These are phyloP conservation scores for Apophysomyces sp. DNA, from an alignment of 371 early-diverging fungal species.

Conservation along the genomic window DNA sequence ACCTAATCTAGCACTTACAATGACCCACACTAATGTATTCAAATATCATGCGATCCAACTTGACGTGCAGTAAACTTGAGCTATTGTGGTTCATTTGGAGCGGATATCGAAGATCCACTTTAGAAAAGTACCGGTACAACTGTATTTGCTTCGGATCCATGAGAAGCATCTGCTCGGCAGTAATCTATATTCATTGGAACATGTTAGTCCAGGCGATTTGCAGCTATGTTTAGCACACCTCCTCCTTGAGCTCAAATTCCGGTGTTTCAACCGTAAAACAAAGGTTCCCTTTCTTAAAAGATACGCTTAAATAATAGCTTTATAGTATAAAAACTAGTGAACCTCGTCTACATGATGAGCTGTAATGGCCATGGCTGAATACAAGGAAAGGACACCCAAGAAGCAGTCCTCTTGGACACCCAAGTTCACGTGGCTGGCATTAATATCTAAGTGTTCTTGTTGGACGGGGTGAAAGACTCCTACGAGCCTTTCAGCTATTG, in stretches of 20 bases:
- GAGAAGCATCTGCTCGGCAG: constrained; percentile 2
- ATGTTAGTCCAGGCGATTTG: not conserved
- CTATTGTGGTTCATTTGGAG: not conserved
- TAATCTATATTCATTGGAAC: not conserved
- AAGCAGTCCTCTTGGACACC: no score
- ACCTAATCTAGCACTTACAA: constrained; percentile 3
- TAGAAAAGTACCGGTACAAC: constrained; percentile 14
- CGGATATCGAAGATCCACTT: not conserved
- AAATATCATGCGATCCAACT: constrained; percentile 11
- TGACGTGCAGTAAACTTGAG: not conserved
- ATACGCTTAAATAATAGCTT: not conserved
- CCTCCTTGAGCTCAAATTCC: not conserved
- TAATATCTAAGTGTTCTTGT: no score
- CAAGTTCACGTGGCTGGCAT: no score
- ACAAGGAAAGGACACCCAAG: not conserved
- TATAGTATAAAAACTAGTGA: not conserved
- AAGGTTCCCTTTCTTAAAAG: not conserved
- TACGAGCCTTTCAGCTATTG: no score
- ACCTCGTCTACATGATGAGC: not conserved
- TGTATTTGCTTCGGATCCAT: constrained; percentile 8
- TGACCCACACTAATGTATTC: constrained; percentile 12
- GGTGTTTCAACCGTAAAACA: not conserved
- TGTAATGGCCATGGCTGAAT: not conserved
- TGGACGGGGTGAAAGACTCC: no score
- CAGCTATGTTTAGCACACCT: not conserved